phyloP scores from a whole-genome alignment of 306 rosid species.

The Vigna reflexopilosa region DNA sequence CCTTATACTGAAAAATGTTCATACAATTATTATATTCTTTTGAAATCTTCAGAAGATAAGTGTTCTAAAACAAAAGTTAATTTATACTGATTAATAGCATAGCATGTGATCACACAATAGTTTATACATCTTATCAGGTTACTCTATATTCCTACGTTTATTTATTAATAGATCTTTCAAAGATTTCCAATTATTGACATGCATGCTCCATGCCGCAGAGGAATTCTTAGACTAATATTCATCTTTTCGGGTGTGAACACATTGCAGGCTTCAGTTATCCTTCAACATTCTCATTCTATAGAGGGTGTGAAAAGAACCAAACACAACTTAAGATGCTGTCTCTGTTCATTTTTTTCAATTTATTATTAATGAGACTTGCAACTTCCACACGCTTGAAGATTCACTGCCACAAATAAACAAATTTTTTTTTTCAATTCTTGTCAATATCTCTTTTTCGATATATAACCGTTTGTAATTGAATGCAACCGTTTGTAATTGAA shows the following conservation, averaged over 20 bases:
- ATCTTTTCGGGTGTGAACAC: constrained; percentile 49
- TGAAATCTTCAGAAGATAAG: background rate
- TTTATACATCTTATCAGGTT: background rate
- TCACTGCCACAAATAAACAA: background rate
- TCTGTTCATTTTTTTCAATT: background rate
- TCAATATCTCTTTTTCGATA: no score
- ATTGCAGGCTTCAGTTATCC: constrained; percentile 37
- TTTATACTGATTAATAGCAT: background rate
- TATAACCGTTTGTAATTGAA: no score
- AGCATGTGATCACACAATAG: background rate
- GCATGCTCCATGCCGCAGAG: constrained; percentile 42
- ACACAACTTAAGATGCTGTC: constrained; percentile 33
- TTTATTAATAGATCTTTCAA: background rate
- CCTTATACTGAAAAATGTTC: no score
- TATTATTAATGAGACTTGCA: background rate
- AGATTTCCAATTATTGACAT: constrained; percentile 9
- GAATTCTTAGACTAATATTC: background rate
- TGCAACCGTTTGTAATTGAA: no score
- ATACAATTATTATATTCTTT: no score
- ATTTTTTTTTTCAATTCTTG: background rate
- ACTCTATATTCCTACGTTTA: background rate
- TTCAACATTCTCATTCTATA: constrained; percentile 22
- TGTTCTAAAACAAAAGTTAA: background rate
- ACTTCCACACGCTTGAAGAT: constrained; percentile 29
- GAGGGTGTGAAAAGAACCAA: constrained; percentile 43